Evolutionary conservation across 805 yeast species (phyloP).

Genomic region (Nadsonia fulvescens): DNA sequence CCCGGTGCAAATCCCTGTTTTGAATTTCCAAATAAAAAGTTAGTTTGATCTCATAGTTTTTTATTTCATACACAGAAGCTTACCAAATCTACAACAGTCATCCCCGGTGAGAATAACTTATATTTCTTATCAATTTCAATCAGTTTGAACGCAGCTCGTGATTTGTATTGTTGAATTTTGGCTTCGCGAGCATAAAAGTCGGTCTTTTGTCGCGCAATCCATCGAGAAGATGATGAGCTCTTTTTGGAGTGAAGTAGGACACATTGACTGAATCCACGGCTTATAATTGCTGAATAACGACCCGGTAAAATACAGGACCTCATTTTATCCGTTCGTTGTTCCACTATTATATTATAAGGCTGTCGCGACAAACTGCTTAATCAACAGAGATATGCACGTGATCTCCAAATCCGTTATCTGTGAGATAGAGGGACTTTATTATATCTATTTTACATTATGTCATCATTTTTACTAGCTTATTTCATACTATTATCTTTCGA

Average conservation of each 20-base stretch:
- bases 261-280: too few species aligned
- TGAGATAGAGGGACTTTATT: too few species aligned
- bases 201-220: constrained; percentile 53
- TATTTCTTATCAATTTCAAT: constrained; percentile 53
- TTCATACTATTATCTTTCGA: too few species aligned
- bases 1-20: constrained; percentile 68
- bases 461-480: too few species aligned
- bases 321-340: too few species aligned
- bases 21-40: background rate
- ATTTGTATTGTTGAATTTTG: constrained; percentile 38
- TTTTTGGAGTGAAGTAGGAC: constrained; percentile 3
- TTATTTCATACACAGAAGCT: constrained; percentile 11
- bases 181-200: constrained; percentile 60
- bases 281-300: too few species aligned
- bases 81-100: constrained; percentile 61
- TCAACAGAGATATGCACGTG: too few species aligned
- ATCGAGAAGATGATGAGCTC: constrained; percentile 35
- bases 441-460: too few species aligned
- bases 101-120: constrained; percentile 35
- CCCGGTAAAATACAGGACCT: too few species aligned
- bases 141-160: constrained; percentile 85
- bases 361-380: too few species aligned
- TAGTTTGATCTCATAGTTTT: background rate
- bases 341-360: too few species aligned
- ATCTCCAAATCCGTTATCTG: too few species aligned